Percentiles rank a stretch among this genome's conserved stretches.
Evolutionary conservation across 163 green algal species (phyloP).

Genomic region (Trebouxiophyceae sp.): DNA sequence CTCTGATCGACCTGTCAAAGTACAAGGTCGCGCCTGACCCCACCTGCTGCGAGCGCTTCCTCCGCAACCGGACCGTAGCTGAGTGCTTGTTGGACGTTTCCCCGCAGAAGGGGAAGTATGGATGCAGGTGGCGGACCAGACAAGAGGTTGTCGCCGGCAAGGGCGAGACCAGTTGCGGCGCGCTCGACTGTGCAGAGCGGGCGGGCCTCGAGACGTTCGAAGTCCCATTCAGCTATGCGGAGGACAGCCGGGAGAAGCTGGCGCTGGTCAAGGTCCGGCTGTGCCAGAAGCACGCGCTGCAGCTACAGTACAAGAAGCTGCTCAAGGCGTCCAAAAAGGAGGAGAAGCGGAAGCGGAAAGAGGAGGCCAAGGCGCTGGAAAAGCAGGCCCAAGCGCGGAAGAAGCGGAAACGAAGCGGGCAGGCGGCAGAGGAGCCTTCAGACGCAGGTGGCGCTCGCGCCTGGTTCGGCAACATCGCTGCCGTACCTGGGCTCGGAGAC

Average conservation of each 20-base stretch:
- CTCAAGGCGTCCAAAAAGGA: constrained; percentile 34
- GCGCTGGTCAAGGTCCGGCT: constrained; percentile 73
- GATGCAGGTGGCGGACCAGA: constrained; percentile 64
- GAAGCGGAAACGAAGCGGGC: too few species aligned
- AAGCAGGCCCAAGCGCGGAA: too few species aligned
- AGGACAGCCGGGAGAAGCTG: constrained; percentile 64
- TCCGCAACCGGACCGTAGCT: too few species aligned
- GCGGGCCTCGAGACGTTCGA: constrained; percentile 65
- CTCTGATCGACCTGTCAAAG: constrained; percentile 67
- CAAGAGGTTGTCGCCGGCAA: constrained; percentile 66
- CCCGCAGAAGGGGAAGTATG: constrained; percentile 43
- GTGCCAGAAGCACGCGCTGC: constrained; percentile 59
- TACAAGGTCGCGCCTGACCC: constrained; percentile 32
- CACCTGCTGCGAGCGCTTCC: neutral
- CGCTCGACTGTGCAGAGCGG: constrained; percentile 45
- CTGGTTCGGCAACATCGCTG: too few species aligned
- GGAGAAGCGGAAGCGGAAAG: constrained; percentile 11
- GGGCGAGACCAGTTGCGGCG: constrained; percentile 74
- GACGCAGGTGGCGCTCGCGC: too few species aligned
- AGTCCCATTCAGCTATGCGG: constrained; percentile 62
- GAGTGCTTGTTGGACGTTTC: too few species aligned
- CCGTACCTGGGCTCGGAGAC: too few species aligned
- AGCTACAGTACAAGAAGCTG: constrained; percentile 73
- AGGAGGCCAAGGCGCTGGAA: neutral
- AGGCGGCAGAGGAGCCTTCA: too few species aligned